These are phyloP conservation scores for Zizania latifolia DNA, from an alignment of 176 grass and related monocot genomes.

Conservation along the genomic window DNA sequence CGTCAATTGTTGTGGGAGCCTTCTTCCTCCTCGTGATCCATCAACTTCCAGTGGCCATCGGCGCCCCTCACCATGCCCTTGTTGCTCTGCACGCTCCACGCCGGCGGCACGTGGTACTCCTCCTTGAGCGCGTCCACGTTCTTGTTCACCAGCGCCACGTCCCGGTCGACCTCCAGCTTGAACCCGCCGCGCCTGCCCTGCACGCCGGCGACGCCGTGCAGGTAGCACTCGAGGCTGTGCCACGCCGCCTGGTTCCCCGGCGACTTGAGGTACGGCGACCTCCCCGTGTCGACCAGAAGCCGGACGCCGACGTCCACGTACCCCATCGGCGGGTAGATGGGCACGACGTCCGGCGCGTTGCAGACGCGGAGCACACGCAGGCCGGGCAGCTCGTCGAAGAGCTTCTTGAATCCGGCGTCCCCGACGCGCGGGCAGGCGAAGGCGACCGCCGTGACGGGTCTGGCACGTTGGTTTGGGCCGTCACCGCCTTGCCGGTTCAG, in stretches of 20 bases:
- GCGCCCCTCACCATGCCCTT: conserved; percentile 33
- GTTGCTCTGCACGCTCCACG: conserved; percentile 39
- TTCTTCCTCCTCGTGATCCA: conserved; percentile 2
- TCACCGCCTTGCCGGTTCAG: not conserved
- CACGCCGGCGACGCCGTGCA: conserved; percentile 40
- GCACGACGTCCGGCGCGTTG: conserved; percentile 40
- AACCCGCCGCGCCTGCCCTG: conserved; percentile 28
- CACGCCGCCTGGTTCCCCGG: conserved; percentile 22
- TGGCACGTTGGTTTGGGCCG: not conserved
- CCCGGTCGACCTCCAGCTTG: conserved; percentile 38
- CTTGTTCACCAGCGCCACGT: conserved; percentile 56
- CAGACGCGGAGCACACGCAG: conserved; percentile 36
- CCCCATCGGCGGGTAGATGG: conserved; percentile 29
- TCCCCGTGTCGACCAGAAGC: conserved; percentile 23
- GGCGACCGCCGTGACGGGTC: conserved; percentile 28
- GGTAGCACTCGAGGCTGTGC: conserved; percentile 54
- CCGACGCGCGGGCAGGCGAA: conserved; percentile 52
- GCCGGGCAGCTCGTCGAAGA: conserved; percentile 9
- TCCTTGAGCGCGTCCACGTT: conserved; percentile 39
- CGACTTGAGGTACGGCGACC: conserved; percentile 41
- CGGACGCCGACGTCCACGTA: conserved; percentile 42
- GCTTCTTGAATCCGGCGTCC: conserved; percentile 34
- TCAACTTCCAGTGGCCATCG: conserved; percentile 39
- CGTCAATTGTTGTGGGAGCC: not conserved
- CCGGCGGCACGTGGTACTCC: conserved; percentile 31